These are phyloP conservation scores for Apiospora phragmitis DNA, from an alignment of 2,329 filamentous ascomycete genomes.

Conservation along the genomic window DNA sequence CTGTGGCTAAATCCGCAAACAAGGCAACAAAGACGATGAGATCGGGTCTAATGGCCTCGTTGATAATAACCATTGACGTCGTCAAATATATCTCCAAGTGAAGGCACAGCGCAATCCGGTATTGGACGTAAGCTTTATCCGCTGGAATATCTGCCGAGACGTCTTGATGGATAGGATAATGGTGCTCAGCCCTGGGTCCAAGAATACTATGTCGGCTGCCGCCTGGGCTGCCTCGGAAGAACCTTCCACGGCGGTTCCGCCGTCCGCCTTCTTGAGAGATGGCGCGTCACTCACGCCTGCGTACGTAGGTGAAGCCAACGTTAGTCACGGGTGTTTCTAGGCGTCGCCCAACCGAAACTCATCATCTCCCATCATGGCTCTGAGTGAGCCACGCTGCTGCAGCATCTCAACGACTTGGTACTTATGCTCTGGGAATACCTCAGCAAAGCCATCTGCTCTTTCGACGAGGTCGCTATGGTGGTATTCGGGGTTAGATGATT, in stretches of 20 bases:
- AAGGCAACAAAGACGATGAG: constrained; percentile 79
- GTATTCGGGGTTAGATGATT: constrained; percentile 41
- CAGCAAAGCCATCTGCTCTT: constrained; percentile 71
- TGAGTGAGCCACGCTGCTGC: constrained; percentile 71
- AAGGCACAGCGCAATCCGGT: constrained; percentile 73
- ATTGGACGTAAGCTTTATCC: constrained; percentile 70
- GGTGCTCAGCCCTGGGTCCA: constrained; percentile 69
- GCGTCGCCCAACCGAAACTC: not conserved
- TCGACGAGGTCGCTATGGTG: constrained; percentile 66
- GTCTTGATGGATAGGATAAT: constrained; percentile 75
- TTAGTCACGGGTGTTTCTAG: not conserved
- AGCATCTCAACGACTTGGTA: constrained; percentile 77
- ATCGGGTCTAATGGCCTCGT: constrained; percentile 71
- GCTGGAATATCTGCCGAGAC: constrained; percentile 49
- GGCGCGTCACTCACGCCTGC: constrained; percentile 70
- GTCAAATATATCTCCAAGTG: constrained; percentile 77
- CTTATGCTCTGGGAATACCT: constrained; percentile 76
- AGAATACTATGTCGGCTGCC: constrained; percentile 73
- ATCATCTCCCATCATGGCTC: constrained; percentile 74
- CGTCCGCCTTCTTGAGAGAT: constrained; percentile 73
- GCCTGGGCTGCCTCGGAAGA: constrained; percentile 72
- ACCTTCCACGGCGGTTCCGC: constrained; percentile 73
- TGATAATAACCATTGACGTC: constrained; percentile 77
- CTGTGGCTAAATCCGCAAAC: constrained; percentile 77
- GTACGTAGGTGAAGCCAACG: not conserved